Evolutionary conservation across 495 filamentous ascomycete species (phyloP), one percentile per base, ranked within the genome.

Genomic region (Hypomontagnella submonticulosa): DNA sequence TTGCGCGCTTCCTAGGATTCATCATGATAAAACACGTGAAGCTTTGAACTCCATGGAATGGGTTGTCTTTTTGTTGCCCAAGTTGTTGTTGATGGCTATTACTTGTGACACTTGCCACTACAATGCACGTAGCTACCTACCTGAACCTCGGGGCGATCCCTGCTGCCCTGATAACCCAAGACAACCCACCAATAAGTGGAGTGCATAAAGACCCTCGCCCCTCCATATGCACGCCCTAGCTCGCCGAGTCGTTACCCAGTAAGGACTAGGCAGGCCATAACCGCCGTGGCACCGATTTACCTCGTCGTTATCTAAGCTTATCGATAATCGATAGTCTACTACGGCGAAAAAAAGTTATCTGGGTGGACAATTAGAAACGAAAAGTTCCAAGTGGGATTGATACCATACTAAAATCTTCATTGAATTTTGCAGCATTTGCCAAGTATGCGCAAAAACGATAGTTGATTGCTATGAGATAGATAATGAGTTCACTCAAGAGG

Each of bases 1-100:
- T 88, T 63, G 82, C 79, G 74, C 84, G 83, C 77, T 89, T 90
- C 68, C 88, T 83, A 73, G 86, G 81, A 71, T 81, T 84, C 87
- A 84, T 85, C 44, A 56, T 61, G 63, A 37, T 19, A 64, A 38
- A 51, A 33, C 27, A 41, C 59, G 12, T 30, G 48, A 49, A 52
- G 4, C 18, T 20, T 27, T 33, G 3, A 15, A n/a, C 43, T 51
- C 43, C 43, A 51, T 64, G 33, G 42, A 48, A 38, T 36, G 23
- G n/a, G n/a, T n/a, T 48, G 23, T 1, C 47, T 50, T 53, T 6
- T 27, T 53, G 23, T 27, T 27, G 23, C 23, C 34, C 12, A 53
- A 53, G 33, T 53, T 53, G 49, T 38, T 53, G 49, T 23, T 52
- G 33, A 38, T 52, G 33, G 38, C 23, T 53, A 38, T 40, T 53